phyloP scores from a whole-genome alignment of 805 yeast species.

The Starmerella tilneyi region DNA sequence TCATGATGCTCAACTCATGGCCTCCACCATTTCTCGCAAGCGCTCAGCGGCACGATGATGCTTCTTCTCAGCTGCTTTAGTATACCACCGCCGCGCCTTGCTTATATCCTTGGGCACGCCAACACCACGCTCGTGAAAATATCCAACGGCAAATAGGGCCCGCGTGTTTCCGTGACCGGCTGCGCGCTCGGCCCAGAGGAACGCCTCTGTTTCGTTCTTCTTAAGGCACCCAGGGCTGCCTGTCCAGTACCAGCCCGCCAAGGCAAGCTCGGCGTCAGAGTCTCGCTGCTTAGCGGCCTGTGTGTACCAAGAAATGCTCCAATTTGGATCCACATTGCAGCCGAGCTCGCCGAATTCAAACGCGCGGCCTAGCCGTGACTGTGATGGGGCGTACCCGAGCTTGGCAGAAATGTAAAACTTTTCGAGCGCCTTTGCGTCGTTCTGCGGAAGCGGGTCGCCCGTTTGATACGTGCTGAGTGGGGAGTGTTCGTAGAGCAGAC shows the following conservation, averaged over 20 bases:
- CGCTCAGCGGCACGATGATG: constrained; percentile 42
- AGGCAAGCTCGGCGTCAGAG: constrained; percentile 57
- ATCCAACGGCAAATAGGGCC: constrained; percentile 64
- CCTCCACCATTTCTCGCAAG: constrained; percentile 3
- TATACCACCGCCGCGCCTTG: constrained; percentile 47
- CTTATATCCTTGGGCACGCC: constrained; percentile 45
- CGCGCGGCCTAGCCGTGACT: constrained; percentile 58
- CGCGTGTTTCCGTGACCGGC: constrained; percentile 55
- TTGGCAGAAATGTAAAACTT: constrained; percentile 44
- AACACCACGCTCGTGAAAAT: constrained; percentile 57
- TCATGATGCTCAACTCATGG: not conserved
- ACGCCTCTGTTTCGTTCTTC: constrained; percentile 58
- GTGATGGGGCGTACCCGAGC: constrained; percentile 54
- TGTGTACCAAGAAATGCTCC: constrained; percentile 64
- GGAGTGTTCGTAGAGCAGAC: constrained; percentile 43
- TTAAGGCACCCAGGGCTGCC: constrained; percentile 46
- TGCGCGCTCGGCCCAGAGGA: constrained; percentile 64
- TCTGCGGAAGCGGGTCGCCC: constrained; percentile 29
- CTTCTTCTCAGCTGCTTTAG: constrained; percentile 53
- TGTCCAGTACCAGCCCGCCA: constrained; percentile 72
- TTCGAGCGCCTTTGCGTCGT: constrained; percentile 38
- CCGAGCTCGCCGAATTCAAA: constrained; percentile 60
- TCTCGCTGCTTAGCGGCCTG: constrained; percentile 57
- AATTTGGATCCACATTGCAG: constrained; percentile 43
- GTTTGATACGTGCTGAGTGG: constrained; percentile 36